These are phyloP conservation scores for Curvularia hawaiiensis DNA, from an alignment of 2,329 filamentous ascomycete species.

Conservation along the genomic window DNA sequence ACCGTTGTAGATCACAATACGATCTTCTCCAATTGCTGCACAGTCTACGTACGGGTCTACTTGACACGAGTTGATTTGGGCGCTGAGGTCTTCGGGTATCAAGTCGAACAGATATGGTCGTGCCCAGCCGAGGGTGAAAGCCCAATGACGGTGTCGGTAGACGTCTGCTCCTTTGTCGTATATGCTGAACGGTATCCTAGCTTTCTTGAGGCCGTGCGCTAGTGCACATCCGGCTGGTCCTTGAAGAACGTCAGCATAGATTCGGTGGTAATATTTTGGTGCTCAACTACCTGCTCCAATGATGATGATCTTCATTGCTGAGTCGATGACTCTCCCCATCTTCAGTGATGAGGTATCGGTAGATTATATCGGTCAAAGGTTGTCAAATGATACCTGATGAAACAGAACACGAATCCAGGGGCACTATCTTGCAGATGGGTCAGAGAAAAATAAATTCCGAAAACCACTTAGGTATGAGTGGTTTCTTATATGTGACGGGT, in stretches of 20 bases:
- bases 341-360: background rate
- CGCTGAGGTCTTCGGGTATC: conserved; percentile 34
- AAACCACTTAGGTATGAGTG: background rate
- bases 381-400: background rate
- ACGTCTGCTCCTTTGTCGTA: conserved; percentile 39
- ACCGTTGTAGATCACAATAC: conserved; percentile 43
- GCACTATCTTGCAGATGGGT: background rate
- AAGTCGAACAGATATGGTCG: conserved; percentile 39
- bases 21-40: conserved; percentile 35
- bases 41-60: conserved; percentile 43
- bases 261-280: background rate
- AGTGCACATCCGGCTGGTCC: conserved; percentile 51
- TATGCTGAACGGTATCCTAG: conserved; percentile 32
- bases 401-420: background rate
- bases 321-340: conserved; percentile 8
- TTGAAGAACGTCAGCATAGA: conserved; percentile 18
- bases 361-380: background rate
- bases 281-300: conserved; percentile 29
- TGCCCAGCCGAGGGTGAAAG: conserved; percentile 47
- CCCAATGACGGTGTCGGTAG: conserved; percentile 44
- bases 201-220: conserved; percentile 50
- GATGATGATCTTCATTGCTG: conserved; percentile 30
- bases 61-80: conserved; percentile 36
- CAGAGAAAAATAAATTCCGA: background rate
- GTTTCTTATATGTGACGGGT: conserved; percentile 5